Conservation (phyloP, 148 eudicot species). For the Simmondsia chinensis region DNA sequence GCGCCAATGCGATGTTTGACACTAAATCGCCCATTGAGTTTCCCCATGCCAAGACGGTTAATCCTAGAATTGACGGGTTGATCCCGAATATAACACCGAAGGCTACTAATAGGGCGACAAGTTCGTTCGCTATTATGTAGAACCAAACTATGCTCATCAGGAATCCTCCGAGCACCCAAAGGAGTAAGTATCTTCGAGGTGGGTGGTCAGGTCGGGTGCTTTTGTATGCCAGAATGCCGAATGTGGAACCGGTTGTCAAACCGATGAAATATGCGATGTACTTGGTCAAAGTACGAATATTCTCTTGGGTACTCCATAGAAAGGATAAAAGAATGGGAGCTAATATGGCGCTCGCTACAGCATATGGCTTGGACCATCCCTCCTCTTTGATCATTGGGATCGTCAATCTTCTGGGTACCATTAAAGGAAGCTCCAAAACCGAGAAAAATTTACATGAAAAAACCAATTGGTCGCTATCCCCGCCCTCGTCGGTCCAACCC, state of each 20-base stretch:
- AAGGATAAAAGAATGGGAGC: conserved; percentile 72
- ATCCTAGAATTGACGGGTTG: conserved; percentile 79
- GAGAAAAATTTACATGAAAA: conserved; percentile 52
- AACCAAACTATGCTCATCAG: conserved; percentile 94
- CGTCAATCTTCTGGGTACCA: conserved; percentile 68
- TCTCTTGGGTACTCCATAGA: conserved; percentile 47
- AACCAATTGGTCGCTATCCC: conserved; percentile 21
- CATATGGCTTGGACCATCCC: conserved; percentile 77
- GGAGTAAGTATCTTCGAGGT: conserved; percentile 52
- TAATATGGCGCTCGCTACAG: conserved; percentile 63
- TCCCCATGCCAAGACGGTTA: conserved; percentile 98
- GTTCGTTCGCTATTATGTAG: conserved; percentile 91
- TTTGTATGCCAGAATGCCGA: conserved; percentile 45
- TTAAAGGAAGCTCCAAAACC: conserved; percentile 67
- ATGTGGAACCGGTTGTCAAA: conserved; percentile 24
- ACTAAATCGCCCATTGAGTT: conserved; percentile 97
- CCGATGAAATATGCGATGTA: conserved; percentile 34
- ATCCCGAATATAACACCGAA: conserved; percentile 64
- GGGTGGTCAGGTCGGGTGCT: conserved; percentile 57
- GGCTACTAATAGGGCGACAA: conserved; percentile 73
- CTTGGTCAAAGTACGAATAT: conserved; percentile 27
- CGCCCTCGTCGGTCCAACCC: conserved; percentile 90
- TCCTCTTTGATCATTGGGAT: conserved; percentile 81
- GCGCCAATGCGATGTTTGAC: conserved; percentile 67
- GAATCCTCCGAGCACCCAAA: conserved; percentile 88